A percentile compares a stretch with the other conserved stretches of the same genome.
Evolutionary conservation across 176 grass and related monocot genomes (phyloP).

Genomic region (Ampelocalamus luodianensis): DNA sequence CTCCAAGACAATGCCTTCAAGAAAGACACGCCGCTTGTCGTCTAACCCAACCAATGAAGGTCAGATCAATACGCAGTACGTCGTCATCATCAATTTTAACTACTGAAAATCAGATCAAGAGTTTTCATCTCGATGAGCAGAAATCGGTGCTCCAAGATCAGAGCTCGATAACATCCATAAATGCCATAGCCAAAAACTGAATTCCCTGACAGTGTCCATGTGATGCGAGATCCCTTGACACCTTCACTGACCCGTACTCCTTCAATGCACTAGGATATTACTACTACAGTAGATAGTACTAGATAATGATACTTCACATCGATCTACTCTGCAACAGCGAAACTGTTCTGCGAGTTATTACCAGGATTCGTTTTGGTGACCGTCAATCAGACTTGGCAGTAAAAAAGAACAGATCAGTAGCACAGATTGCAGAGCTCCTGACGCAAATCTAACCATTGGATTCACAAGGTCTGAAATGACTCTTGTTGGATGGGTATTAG

Average conservation of each 20-base stretch:
- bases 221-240: constrained; percentile 26
- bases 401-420: background rate
- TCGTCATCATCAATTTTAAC: too few species aligned
- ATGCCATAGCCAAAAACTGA: constrained; percentile 10
- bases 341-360: background rate
- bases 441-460: background rate
- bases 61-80: too few species aligned
- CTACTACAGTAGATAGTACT: background rate
- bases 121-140: too few species aligned
- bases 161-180: too few species aligned
- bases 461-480: background rate
- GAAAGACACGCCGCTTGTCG: too few species aligned
- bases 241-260: background rate
- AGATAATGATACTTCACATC: background rate
- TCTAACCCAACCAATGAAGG: too few species aligned
- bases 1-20: too few species aligned
- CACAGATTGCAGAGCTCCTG: background rate
- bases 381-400: background rate
- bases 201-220: constrained; percentile 23
- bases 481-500: background rate
- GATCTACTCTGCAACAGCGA: constrained; percentile 12
- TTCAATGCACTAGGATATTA: constrained; percentile 22
- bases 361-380: background rate
- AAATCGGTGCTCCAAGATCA: too few species aligned
- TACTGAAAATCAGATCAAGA: too few species aligned